These are phyloP conservation scores for Solanum hybrid DNA, from an alignment of 305 asterid genomes.

Conservation along the genomic window DNA sequence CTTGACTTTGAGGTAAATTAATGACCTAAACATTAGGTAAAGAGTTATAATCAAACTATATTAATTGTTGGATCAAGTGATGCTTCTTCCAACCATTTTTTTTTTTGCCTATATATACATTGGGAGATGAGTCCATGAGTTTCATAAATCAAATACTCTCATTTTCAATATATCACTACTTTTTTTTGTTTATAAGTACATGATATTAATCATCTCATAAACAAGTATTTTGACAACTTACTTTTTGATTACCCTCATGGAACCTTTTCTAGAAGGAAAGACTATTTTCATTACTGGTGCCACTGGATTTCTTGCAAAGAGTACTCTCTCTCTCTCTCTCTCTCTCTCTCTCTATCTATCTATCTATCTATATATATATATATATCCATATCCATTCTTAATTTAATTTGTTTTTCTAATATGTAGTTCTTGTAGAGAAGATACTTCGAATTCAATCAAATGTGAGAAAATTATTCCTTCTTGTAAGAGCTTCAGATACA, in stretches of 20 bases:
- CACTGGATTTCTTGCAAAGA: slow-evolving; percentile 81
- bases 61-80: neutral
- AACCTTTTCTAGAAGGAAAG: slow-evolving; percentile 23
- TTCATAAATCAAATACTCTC: neutral
- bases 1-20: neutral
- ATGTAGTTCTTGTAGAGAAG: neutral
- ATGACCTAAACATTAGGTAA: neutral
- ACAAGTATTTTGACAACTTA: neutral
- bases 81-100: neutral
- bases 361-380: too few relatives aligned
- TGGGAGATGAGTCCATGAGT: neutral
- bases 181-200: neutral
- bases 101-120: neutral
- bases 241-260: neutral
- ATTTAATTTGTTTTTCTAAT: neutral
- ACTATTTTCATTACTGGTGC: slow-evolving; percentile 62
- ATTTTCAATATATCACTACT: neutral
- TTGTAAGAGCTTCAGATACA: neutral
- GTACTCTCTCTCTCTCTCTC: slow-evolving; percentile 5
- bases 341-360: too few relatives aligned
- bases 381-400: neutral
- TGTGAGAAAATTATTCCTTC: neutral
- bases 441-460: neutral
- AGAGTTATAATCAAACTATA: neutral
- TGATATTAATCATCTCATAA: neutral